Evolutionary conservation across 345 rosid species (phyloP).

Genomic region (Citrus australasica): DNA sequence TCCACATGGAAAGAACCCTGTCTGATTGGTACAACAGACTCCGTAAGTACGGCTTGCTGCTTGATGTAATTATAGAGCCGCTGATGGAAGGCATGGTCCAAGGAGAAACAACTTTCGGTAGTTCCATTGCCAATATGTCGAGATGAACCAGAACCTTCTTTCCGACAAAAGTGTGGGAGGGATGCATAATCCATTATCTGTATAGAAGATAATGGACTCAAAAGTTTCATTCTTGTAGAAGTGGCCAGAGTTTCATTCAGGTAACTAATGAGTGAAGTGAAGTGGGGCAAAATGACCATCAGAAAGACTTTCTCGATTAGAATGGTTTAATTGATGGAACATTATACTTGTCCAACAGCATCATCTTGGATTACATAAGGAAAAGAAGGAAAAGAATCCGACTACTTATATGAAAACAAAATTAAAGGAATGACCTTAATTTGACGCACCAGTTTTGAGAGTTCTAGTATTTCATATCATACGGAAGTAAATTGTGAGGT

Average conservation of each 20-base stretch:
- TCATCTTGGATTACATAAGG: neutral
- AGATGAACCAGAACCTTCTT: conserved; percentile 77
- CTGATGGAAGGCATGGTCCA: conserved; percentile 86
- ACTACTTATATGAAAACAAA: neutral
- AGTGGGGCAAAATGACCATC: neutral
- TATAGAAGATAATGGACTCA: conserved; percentile 8
- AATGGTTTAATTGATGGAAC: neutral
- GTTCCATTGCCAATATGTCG: conserved; percentile 38
- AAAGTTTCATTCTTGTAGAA: too few relatives aligned
- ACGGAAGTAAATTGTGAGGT: neutral
- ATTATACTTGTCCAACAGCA: neutral
- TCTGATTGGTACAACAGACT: conserved; percentile 40
- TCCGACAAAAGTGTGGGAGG: conserved; percentile 90
- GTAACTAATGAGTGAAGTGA: neutral
- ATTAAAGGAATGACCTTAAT: neutral
- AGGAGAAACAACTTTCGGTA: conserved; percentile 70
- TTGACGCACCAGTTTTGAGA: neutral
- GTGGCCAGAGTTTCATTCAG: neutral
- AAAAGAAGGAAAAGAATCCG: neutral
- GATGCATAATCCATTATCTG: conserved; percentile 90
- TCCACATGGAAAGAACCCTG: conserved; percentile 83
- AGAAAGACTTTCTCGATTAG: neutral
- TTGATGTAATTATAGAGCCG: conserved; percentile 67
- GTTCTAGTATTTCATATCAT: neutral
- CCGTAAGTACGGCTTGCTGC: conserved; percentile 40